A percentile compares a stretch with the other conserved stretches of the same genome.
phyloP scores from a whole-genome alignment of 441 rosid species.

The Omphalea diandra region DNA sequence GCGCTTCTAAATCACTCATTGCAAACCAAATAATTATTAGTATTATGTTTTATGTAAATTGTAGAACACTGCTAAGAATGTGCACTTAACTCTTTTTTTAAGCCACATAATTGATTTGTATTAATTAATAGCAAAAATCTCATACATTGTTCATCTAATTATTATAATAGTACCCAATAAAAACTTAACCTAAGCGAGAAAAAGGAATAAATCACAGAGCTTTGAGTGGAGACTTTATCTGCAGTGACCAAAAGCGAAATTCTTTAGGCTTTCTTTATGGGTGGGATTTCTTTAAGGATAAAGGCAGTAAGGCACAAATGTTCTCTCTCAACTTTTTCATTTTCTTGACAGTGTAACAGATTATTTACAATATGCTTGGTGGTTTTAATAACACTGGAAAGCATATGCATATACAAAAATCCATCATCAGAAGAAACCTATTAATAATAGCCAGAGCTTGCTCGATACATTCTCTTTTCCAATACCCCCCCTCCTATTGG shows the following conservation, averaged over 20 bases:
- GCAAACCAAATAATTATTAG: too few relatives aligned
- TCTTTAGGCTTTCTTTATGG: slow-evolving; percentile 28
- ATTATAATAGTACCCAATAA: too few relatives aligned
- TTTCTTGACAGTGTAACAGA: neutral
- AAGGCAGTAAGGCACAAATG: slow-evolving; percentile 16
- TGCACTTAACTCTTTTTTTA: too few relatives aligned
- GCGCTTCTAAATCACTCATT: too few relatives aligned
- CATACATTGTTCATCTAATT: too few relatives aligned
- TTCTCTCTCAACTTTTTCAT: neutral
- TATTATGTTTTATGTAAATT: too few relatives aligned
- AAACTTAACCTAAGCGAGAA: too few relatives aligned
- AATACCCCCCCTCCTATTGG: neutral
- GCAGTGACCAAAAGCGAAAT: slow-evolving; percentile 20
- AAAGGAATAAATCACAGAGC: neutral
- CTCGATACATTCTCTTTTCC: neutral
- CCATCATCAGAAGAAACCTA: slow-evolving; percentile 4
- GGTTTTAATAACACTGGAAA: neutral
- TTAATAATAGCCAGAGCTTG: neutral
- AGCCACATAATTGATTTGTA: too few relatives aligned
- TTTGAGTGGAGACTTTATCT: slow-evolving; percentile 17
- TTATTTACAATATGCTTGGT: neutral
- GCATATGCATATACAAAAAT: neutral
- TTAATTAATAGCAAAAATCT: too few relatives aligned
- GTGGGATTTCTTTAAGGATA: slow-evolving; percentile 32
- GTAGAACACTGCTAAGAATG: too few relatives aligned